Evolutionary conservation across 345 rosid species (phyloP).

Genomic region (Microthlaspi erraticum): DNA sequence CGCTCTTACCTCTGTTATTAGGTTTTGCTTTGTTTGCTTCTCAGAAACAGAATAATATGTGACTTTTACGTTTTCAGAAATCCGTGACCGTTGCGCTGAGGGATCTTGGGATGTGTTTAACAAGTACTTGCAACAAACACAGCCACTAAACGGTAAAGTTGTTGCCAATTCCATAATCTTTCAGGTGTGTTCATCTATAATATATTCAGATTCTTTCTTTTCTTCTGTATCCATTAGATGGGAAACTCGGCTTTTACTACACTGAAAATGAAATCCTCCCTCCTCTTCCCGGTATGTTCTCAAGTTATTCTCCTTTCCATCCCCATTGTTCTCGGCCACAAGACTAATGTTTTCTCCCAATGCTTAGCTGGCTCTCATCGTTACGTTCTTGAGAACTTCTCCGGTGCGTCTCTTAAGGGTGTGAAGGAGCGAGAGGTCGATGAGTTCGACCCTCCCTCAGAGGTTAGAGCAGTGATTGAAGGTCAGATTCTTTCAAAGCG

Average conservation of each 20-base stretch:
- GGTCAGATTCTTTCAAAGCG: conserved; percentile 92
- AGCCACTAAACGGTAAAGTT: conserved; percentile 71
- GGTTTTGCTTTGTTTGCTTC: background rate
- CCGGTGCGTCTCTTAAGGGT: conserved; percentile 51
- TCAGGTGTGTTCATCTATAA: conserved; percentile 6
- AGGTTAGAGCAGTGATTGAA: conserved; percentile 86
- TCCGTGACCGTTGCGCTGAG: conserved; percentile 68
- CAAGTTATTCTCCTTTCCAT: background rate
- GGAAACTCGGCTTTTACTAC: conserved; percentile 95
- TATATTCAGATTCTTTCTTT: conserved; percentile 32
- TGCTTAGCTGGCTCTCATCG: conserved; percentile 82
- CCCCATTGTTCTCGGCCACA: background rate
- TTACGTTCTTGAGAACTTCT: conserved; percentile 66
- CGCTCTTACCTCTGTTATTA: background rate
- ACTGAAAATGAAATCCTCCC: conserved; percentile 97
- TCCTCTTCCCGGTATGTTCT: conserved; percentile 82
- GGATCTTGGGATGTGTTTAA: conserved; percentile 86
- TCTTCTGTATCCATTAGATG: conserved; percentile 58
- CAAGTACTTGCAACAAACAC: conserved; percentile 70
- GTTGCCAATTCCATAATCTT: background rate
- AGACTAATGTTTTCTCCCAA: background rate
- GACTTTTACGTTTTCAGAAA: conserved; percentile 48
- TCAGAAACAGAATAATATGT: background rate
- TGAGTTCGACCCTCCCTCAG: conserved; percentile 87
- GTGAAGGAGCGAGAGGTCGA: conserved; percentile 60